Percentiles rank a stretch among this genome's conserved stretches.
Evolutionary conservation across 2,329 filamentous ascomycete species (phyloP).

Genomic region (Tolypocladium tundrense): DNA sequence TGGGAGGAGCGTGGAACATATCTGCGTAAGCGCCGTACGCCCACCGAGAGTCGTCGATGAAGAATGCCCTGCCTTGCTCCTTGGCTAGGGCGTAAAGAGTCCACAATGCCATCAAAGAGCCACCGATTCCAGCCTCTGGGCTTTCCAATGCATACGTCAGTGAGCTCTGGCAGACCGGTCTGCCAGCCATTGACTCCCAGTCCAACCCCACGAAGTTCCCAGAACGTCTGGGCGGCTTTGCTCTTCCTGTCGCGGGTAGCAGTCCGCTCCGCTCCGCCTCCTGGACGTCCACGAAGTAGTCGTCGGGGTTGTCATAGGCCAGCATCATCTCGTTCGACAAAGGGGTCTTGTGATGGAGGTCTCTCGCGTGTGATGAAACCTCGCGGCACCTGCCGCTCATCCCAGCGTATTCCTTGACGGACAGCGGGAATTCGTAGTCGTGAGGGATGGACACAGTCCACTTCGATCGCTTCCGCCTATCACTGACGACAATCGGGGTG

Average conservation of each 20-base stretch:
- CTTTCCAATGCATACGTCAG: constrained; percentile 71
- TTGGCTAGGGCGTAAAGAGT: constrained; percentile 71
- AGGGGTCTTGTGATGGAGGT: constrained; percentile 27
- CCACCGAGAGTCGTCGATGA: constrained; percentile 77
- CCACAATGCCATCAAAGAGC: constrained; percentile 70
- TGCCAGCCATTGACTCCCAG: constrained; percentile 30
- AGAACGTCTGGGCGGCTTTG: constrained; percentile 26
- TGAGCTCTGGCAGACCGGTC: constrained; percentile 54
- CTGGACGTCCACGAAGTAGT: constrained; percentile 62
- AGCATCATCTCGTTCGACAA: constrained; percentile 33
- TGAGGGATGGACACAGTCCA: constrained; percentile 78
- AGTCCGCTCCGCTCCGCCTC: constrained; percentile 59
- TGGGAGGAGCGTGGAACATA: constrained; percentile 60
- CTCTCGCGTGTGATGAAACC: constrained; percentile 47
- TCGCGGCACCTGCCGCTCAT: constrained; percentile 60
- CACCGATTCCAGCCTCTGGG: constrained; percentile 65
- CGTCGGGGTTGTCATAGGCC: constrained; percentile 52
- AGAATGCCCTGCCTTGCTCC: constrained; percentile 65
- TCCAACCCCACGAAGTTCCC: constrained; percentile 39
- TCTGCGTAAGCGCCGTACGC: constrained; percentile 66
- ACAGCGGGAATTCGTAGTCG: constrained; percentile 55
- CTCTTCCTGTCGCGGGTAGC: constrained; percentile 34
- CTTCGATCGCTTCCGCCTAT: constrained; percentile 51
- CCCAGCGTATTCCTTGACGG: constrained; percentile 53
- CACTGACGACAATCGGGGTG: constrained; percentile 60